Evolutionary conservation across 805 yeast genomes (phyloP).

Genomic region (Lipomyces kockii): DNA sequence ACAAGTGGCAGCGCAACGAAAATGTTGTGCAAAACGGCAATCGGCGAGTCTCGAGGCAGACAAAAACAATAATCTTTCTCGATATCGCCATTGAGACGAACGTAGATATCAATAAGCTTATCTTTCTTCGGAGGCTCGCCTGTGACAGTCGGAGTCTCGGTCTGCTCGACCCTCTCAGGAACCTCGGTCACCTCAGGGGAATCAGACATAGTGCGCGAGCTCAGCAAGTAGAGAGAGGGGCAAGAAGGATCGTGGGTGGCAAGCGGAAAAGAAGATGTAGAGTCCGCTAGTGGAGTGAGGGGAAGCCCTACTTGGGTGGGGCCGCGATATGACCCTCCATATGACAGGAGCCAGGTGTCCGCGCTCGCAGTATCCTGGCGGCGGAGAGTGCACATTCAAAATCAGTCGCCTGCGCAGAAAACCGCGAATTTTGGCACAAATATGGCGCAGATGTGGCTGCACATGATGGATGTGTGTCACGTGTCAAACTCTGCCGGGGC

Average conservation of each 20-base stretch:
- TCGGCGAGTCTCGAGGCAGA: slow-evolving; percentile 59
- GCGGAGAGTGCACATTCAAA: neutral
- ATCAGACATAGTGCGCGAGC: neutral
- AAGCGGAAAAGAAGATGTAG: neutral
- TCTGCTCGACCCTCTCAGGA: neutral
- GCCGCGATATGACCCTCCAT: neutral
- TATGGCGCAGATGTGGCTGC: neutral
- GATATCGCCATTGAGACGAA: slow-evolving; percentile 81
- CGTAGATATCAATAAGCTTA: slow-evolving; percentile 51
- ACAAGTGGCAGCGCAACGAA: slow-evolving; percentile 72
- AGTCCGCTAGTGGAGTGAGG: neutral
- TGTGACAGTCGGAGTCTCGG: slow-evolving; percentile 12
- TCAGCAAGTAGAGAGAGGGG: neutral
- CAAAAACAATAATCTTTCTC: slow-evolving; percentile 91
- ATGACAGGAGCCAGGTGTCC: neutral
- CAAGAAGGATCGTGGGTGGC: neutral
- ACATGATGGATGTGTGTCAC: no score
- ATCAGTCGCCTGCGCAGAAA: neutral
- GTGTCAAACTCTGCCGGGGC: no score
- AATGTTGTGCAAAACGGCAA: slow-evolving; percentile 62
- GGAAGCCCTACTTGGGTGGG: neutral
- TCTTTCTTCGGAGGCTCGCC: slow-evolving; percentile 26
- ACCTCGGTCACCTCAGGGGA: neutral
- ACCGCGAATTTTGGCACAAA: neutral
- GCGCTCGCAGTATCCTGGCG: neutral